Percentiles rank a stretch among this genome's conserved stretches.
These are phyloP conservation scores for Plasmodium inui DNA, from an alignment of 169 alveolate genomes.

Conservation along the genomic window DNA sequence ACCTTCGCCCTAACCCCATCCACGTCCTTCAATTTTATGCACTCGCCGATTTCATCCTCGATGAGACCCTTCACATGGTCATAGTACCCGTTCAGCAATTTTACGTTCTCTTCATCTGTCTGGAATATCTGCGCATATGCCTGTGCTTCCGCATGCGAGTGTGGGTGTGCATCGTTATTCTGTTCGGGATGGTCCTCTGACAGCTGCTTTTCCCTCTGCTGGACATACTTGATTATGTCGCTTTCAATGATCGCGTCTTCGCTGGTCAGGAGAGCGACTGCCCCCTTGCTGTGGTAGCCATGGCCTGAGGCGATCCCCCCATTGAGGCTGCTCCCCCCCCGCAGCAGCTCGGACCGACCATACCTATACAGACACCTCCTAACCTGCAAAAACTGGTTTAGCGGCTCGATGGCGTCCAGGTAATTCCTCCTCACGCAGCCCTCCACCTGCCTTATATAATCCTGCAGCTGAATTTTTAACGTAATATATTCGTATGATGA, in stretches of 20 bases:
- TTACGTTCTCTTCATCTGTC: constrained; percentile 18
- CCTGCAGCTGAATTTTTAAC: constrained; percentile 36
- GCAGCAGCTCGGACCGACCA: background rate
- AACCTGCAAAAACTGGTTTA: constrained; percentile 43
- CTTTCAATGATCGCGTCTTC: constrained; percentile 44
- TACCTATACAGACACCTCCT: constrained; percentile 40
- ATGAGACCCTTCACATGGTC: constrained; percentile 14
- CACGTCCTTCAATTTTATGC: constrained; percentile 25
- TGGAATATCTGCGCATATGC: constrained; percentile 29
- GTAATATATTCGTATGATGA: constrained; percentile 33
- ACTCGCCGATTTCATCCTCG: constrained; percentile 45
- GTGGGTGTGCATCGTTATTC: background rate
- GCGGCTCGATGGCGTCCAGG: constrained; percentile 8
- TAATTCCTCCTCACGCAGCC: constrained; percentile 15
- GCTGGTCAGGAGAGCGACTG: background rate
- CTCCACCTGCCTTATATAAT: constrained; percentile 23
- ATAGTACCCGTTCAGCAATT: constrained; percentile 40
- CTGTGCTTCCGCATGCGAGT: background rate
- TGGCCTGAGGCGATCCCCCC: background rate
- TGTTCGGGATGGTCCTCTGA: constrained; percentile 10
- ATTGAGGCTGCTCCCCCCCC: background rate
- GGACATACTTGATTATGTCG: constrained; percentile 42
- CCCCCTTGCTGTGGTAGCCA: background rate
- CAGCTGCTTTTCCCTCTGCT: constrained; percentile 12
- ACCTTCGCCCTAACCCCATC: constrained; percentile 19